Percentiles rank a stretch among this genome's conserved stretches.
Evolutionary conservation across 1,139 yeast species (phyloP).

Genomic region (Waltiozyma sp.): DNA sequence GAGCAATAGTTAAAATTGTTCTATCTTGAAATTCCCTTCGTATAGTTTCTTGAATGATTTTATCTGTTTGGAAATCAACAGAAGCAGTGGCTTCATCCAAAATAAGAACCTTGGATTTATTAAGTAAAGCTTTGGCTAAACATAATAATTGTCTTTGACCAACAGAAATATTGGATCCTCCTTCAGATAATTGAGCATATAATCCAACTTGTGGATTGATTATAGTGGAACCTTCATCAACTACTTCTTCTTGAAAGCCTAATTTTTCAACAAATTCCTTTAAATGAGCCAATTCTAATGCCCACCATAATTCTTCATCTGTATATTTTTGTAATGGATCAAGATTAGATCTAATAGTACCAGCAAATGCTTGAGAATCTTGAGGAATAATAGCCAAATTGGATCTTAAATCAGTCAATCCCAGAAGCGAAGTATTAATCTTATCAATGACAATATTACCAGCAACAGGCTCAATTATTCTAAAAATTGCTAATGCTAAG

Average conservation of each 20-base stretch:
- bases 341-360: conserved; percentile 47
- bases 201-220: conserved; percentile 15
- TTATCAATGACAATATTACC: conserved; percentile 46
- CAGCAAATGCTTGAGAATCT: conserved; percentile 58
- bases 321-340: conserved; percentile 45
- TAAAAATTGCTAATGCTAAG: conserved; percentile 58
- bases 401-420: conserved; percentile 40
- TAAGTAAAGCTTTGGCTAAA: conserved; percentile 60
- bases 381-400: conserved; percentile 57
- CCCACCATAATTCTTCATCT: conserved; percentile 46
- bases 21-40: conserved; percentile 49
- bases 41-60: conserved; percentile 63
- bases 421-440: conserved; percentile 34
- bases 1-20: conserved; percentile 75
- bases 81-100: conserved; percentile 84
- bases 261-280: conserved; percentile 29
- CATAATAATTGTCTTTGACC: conserved; percentile 76
- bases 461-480: conserved; percentile 53
- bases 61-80: conserved; percentile 72
- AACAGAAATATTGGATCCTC: conserved; percentile 63
- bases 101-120: conserved; percentile 50
- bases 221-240: conserved; percentile 22
- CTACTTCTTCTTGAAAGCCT: neutral
- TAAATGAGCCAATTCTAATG: conserved; percentile 41
- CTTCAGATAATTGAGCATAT: conserved; percentile 39